Evolutionary conservation across 2,329 filamentous ascomycete genomes (phyloP), one percentile per base, ranked within the genome.

Genomic region (Fusarium pseudograminearum): DNA sequence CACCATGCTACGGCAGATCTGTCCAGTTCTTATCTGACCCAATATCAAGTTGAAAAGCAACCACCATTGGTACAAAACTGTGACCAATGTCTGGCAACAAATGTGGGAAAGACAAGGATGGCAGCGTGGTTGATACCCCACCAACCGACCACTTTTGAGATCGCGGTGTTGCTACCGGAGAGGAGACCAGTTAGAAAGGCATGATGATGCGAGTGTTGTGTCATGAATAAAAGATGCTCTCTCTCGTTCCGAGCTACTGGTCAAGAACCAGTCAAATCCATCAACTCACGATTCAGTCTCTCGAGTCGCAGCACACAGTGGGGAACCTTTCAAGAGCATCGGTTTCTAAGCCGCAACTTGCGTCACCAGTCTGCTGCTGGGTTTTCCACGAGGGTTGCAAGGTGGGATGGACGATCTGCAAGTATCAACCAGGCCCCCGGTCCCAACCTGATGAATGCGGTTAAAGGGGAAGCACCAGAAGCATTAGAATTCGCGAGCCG

Each of bases 181-280:
- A 45, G 47, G 26, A 65, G 64, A 54, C 60, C 62, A 65, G 70
- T 63, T 58, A 61, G 36, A 56, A 73, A 51, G 47, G 33, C 59
- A 48, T 42, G 48, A 73, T 75, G 73, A 75, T 75, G 73, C 59
- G 68, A 72, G 57, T 69, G 53, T 75, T 74, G 73, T 75, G 73
- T 75, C 73, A 75, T 75, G 68, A 55, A 33, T 5, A 47, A 24
- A 22, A 65, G 53, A 51, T 48, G 53, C 57, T 57, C 66, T 55
- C 61, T 67, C 54, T 46, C 53, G 31, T 44, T 57, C 55, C 51
- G 47, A 64, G 44, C 63, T 69, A 62, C 60, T 58, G 33, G 41
- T n/a, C 31, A 51, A 57, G 24, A 65, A 18, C 59, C 64, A 48
- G 62, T 62, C 34, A 58, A 69, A 59, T 53, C 54, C 20, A 61